Evolutionary conservation across 2,329 filamentous ascomycete genomes (phyloP).

Genomic region (Helotiales sp.): DNA sequence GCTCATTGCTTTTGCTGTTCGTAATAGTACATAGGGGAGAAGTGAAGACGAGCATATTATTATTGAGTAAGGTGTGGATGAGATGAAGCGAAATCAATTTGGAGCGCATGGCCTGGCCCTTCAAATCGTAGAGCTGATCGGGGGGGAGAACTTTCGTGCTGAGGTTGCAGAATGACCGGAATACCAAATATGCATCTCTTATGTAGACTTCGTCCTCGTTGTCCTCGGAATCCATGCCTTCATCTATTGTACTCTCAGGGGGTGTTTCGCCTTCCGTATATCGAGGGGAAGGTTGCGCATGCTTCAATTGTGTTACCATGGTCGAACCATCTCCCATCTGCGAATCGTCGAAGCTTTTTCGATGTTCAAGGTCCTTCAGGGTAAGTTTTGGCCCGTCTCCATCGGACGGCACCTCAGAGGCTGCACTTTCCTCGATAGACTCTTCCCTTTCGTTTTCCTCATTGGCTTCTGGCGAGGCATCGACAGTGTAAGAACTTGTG

Average conservation of each 20-base stretch:
- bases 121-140: slow-evolving; percentile 90
- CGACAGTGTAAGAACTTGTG: slow-evolving; percentile 41
- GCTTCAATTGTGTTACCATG: slow-evolving; percentile 67
- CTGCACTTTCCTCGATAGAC: slow-evolving; percentile 33
- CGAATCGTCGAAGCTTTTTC: slow-evolving; percentile 70
- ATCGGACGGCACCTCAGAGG: slow-evolving; percentile 34
- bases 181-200: slow-evolving; percentile 94
- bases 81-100: slow-evolving; percentile 95
- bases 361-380: slow-evolving; percentile 68
- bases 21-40: slow-evolving; percentile 91
- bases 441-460: slow-evolving; percentile 36
- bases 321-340: slow-evolving; percentile 69
- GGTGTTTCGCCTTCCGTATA: slow-evolving; percentile 60
- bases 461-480: slow-evolving; percentile 38
- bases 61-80: slow-evolving; percentile 93
- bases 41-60: slow-evolving; percentile 88
- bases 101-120: slow-evolving; percentile 94
- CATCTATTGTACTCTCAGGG: slow-evolving; percentile 58
- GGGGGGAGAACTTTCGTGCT: slow-evolving; percentile 89
- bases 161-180: slow-evolving; percentile 95
- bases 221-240: slow-evolving; percentile 64
- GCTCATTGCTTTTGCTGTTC: slow-evolving; percentile 85
- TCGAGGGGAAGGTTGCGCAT: slow-evolving; percentile 47
- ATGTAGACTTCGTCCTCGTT: slow-evolving; percentile 95
- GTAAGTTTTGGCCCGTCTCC: slow-evolving; percentile 61